Evolutionary conservation across 148 eudicot species (phyloP), one percentile per base, ranked within the genome.

Genomic region (Hydrangea macrophylla): DNA sequence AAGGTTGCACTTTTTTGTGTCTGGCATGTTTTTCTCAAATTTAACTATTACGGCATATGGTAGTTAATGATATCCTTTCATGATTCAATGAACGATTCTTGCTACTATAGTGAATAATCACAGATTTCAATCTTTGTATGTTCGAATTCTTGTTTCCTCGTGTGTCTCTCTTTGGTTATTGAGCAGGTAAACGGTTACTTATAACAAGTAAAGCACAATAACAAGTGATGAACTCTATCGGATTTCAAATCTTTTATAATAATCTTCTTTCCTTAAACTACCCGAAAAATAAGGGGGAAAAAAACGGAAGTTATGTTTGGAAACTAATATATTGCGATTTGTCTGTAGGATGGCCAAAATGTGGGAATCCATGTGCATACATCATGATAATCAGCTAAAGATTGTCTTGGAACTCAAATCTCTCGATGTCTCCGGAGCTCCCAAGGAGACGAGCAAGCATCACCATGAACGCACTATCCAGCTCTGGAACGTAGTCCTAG

Each of bases 321-420:
- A 7, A 35, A 8, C 8, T 35, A 42, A 2, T 20, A 15, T 48
- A 5, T 48, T 48, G 53, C 44, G 30, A 12, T 35, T 28, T 7
- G 50, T 67, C 24, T 84, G 72, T 81, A 92, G 98, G 82, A 92
- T 90, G 91, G 75, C 88, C 3, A 84, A 78, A 66, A 92, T 90
- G 98, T 92, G 98, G 98, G 88, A 83, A 70, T 80, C 81, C 55
- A 75, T 90, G 75, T 78, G 69, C 37, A 55, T 31, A 20, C 89
- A 90, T 73, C 98, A 92, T 22, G 82, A 82, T 62, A 71, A 62
- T 70, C 98, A 92, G 78, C 68, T 84, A 35, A 44, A 71, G 17
- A 77, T 82, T 35, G 87, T 87, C 13, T 53, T 70, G 0, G 84
- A 80, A 37, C 91, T 92, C 65, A 89, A 80, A 75, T 73, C 88